These are phyloP conservation scores for Komagataella kurtzmanii DNA, from an alignment of 805 yeast species.

Conservation along the genomic window DNA sequence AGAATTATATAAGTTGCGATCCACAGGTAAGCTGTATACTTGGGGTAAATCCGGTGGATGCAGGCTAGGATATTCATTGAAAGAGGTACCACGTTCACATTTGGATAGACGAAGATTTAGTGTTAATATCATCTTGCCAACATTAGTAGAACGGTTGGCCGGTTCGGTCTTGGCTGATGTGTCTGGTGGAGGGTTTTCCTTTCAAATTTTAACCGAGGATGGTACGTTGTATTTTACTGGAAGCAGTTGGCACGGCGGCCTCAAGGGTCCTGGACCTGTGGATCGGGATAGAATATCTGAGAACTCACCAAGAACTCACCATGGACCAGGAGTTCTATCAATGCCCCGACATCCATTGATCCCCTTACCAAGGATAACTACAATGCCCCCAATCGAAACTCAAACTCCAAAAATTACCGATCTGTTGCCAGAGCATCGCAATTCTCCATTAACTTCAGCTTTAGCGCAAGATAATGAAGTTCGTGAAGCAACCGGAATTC, in stretches of 20 bases:
- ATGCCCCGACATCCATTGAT: slow-evolving; percentile 1
- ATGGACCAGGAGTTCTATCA: neutral
- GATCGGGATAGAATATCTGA: slow-evolving; percentile 13
- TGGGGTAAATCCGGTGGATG: slow-evolving; percentile 36
- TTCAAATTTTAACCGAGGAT: slow-evolving; percentile 38
- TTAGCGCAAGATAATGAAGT: neutral
- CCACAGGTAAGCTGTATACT: slow-evolving; percentile 26
- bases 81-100: slow-evolving; percentile 14
- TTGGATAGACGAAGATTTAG: slow-evolving; percentile 9
- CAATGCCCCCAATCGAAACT: slow-evolving; percentile 1
- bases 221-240: slow-evolving; percentile 51
- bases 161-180: slow-evolving; percentile 27
- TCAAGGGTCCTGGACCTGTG: slow-evolving; percentile 27
- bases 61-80: slow-evolving; percentile 29
- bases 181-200: slow-evolving; percentile 52
- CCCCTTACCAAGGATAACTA: neutral
- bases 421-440: neutral
- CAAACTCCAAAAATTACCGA: slow-evolving; percentile 3
- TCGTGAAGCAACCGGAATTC: neutral
- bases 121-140: slow-evolving; percentile 16
- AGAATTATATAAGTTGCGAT: slow-evolving; percentile 26
- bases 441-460: neutral
- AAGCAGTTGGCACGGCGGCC: slow-evolving; percentile 24
- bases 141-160: slow-evolving; percentile 21
- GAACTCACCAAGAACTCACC: neutral